These are phyloP conservation scores for Ophiostoma pallidulum DNA, from an alignment of 2,329 filamentous ascomycete species.

Conservation along the genomic window DNA sequence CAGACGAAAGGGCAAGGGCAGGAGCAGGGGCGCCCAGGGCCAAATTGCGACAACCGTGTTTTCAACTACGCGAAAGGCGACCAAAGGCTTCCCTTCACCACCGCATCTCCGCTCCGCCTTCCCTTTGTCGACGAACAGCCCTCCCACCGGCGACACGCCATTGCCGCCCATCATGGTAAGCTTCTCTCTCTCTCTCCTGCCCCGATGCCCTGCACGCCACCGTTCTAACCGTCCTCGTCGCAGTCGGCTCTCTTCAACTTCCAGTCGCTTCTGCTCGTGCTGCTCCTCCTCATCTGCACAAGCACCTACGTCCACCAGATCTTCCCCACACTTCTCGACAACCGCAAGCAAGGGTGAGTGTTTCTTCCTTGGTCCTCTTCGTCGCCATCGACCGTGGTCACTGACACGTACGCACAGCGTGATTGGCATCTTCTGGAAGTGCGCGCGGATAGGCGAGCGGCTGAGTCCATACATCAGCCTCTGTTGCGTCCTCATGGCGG, in stretches of 20 bases:
- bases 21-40: too few relatives aligned
- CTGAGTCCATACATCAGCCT: slow-evolving; percentile 92
- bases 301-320: slow-evolving; percentile 88
- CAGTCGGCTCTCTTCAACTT: slow-evolving; percentile 98
- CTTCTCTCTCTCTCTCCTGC: neutral
- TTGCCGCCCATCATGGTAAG: neutral
- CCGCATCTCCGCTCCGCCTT: too few relatives aligned
- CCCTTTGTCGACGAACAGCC: too few relatives aligned
- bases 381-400: slow-evolving; percentile 26
- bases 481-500: slow-evolving; percentile 90
- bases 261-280: slow-evolving; percentile 87
- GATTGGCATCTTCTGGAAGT: slow-evolving; percentile 92
- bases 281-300: slow-evolving; percentile 92
- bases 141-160: too few relatives aligned
- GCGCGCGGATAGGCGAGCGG: slow-evolving; percentile 81
- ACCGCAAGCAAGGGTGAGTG: slow-evolving; percentile 66
- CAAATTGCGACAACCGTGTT: too few relatives aligned
- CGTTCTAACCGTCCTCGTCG: neutral
- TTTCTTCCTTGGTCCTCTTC: slow-evolving; percentile 23
- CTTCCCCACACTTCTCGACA: slow-evolving; percentile 81
- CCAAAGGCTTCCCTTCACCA: too few relatives aligned
- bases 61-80: too few relatives aligned
- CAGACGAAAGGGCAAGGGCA: too few relatives aligned
- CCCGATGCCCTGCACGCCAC: neutral
- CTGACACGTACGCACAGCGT: slow-evolving; percentile 38